Evolutionary conservation across 306 rosid genomes (phyloP).

Genomic region (Lablab purpureus): DNA sequence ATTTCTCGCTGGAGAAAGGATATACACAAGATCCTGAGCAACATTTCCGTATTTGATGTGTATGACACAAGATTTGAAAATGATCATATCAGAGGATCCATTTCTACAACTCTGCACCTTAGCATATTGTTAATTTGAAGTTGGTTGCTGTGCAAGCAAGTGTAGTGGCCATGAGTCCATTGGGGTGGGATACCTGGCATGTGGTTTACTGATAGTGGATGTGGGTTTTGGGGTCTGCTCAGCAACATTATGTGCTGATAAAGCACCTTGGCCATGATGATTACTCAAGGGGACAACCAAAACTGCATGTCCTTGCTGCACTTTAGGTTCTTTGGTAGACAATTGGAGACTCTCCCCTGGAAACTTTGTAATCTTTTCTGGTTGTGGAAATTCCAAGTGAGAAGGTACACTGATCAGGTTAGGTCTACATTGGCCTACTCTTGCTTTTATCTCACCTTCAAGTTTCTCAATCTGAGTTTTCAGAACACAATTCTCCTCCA

Average conservation of each 20-base stretch:
- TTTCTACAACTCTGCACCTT: constrained; percentile 5
- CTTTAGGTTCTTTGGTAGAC: constrained; percentile 52
- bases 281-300: constrained; percentile 65
- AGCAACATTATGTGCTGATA: constrained; percentile 44
- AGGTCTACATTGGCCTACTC: constrained; percentile 62
- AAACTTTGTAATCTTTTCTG: constrained; percentile 46
- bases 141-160: constrained; percentile 67
- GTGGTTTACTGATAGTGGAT: constrained; percentile 80
- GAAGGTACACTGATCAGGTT: constrained; percentile 64
- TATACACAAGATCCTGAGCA: background rate
- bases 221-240: constrained; percentile 50
- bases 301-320: constrained; percentile 65
- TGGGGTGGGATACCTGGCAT: constrained; percentile 86
- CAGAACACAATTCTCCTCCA: constrained; percentile 73
- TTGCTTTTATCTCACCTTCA: constrained; percentile 66
- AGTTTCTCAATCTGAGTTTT: constrained; percentile 73
- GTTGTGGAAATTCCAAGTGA: constrained; percentile 42
- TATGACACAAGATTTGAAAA: background rate
- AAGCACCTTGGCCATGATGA: constrained; percentile 52
- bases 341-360: constrained; percentile 54
- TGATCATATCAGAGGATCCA: background rate
- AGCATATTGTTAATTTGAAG: constrained; percentile 48
- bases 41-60: background rate
- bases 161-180: constrained; percentile 82
- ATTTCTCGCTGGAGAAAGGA: background rate